These are phyloP conservation scores for Crotalaria pallida DNA, from an alignment of 306 rosid genomes.

Conservation along the genomic window DNA sequence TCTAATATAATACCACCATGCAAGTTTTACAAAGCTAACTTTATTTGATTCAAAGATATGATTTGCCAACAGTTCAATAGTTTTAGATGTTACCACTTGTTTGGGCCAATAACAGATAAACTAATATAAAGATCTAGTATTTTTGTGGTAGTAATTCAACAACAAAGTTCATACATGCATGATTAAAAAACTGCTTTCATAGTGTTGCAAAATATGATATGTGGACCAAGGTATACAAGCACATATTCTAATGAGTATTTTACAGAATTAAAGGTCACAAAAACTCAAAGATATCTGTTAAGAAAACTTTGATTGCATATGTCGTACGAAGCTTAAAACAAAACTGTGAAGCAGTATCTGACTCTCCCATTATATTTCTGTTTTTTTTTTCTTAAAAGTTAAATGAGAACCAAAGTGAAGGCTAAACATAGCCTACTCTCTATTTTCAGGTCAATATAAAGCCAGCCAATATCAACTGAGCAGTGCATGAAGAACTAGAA, in stretches of 20 bases:
- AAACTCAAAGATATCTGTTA: no score
- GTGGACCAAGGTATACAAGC: not conserved
- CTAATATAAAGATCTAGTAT: no score
- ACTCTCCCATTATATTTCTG: not conserved
- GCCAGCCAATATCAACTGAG: not conserved
- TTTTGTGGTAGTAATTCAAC: no score
- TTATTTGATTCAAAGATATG: not conserved
- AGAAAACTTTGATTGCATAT: no score
- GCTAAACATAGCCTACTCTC: no score
- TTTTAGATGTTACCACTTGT: not conserved
- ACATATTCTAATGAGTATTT: not conserved
- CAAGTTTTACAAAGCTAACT: not conserved
- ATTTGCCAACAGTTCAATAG: not conserved
- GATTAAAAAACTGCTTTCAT: not conserved
- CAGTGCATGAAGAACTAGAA: constrained; percentile 6
- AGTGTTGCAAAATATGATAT: no score
- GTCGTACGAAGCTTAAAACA: not conserved
- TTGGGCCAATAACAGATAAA: not conserved
- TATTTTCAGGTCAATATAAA: not conserved
- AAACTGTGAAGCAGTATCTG: not conserved
- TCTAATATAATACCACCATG: no score
- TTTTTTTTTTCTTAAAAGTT: no score
- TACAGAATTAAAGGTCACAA: not conserved
- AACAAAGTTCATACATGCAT: not conserved
- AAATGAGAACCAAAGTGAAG: no score